Base-by-base conservation (phyloP, 345 rosid genomes). In the Pistacia vera region DNA sequence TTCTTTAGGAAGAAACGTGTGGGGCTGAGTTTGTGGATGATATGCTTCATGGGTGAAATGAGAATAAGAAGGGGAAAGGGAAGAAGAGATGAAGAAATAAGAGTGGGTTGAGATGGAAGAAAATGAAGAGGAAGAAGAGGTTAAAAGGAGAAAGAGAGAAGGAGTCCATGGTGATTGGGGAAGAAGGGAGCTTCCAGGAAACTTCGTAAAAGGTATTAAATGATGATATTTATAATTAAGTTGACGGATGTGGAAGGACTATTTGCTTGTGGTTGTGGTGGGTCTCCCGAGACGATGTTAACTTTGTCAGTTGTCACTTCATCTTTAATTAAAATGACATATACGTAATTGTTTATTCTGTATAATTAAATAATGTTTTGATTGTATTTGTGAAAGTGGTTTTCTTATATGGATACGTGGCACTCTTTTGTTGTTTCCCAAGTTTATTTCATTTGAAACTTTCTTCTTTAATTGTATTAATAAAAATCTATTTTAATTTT, bases 151-250 rank as follows among this genome's bases (percentile, higher is more conserved):
- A 33, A 73, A 73, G 81, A 1, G 70, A 22, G 67, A 67, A 22
- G 65, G 70, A 30, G 2, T 80, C 87, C 93, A 30, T 2, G 33
- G 33, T 30, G 33, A 88, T 83, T 6, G 7, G 46, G 46, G 8
- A 5, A 5, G 9, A 5, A 8, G 46, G 54, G 88, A 93, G 77
- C 89, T 96, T 93, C 99, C 85, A 28, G 79, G 99, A 92, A 96
- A 82, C 83, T 96, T 96, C 99, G 38, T 78, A 4, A 33, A 4
- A 2, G 46, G 8, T 57, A 20, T 57, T 48, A 2, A 72, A 25
- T 58, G 3, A 17, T 72, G 18, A 1, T 49, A 62, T 30, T 73
- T 73, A 62, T 61, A 72, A 46, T 71, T 36, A 8, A 1, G 30
- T 28, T 16, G 2, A 49, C 48, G 33, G 54, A 20, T 52, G 60